Percentiles rank a stretch among this genome's conserved stretches.
Evolutionary conservation across 176 grass and related monocot genomes (phyloP).

Genomic region (Musa beccarii): DNA sequence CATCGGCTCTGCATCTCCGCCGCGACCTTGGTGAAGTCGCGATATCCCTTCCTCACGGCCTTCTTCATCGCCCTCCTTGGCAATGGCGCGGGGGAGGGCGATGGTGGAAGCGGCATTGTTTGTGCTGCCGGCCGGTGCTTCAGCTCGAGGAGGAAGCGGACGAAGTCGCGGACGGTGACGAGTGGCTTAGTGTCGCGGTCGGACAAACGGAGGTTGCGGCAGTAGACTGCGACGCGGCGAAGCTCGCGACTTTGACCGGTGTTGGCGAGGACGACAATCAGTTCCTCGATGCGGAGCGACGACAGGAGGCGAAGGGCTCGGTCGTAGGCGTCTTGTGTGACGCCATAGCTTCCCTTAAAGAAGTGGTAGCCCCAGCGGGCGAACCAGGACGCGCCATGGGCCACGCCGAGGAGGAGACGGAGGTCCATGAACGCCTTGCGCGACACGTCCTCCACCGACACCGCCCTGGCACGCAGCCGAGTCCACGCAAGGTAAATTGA

Average conservation of each 20-base stretch:
- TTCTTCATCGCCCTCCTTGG: constrained; percentile 18
- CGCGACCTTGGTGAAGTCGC: constrained; percentile 55
- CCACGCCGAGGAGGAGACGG: constrained; percentile 61
- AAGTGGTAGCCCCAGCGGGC: constrained; percentile 81
- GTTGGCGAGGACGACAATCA: constrained; percentile 21
- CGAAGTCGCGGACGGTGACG: constrained; percentile 49
- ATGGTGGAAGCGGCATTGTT: background rate
- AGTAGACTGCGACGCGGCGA: constrained; percentile 46
- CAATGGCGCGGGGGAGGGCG: constrained; percentile 12
- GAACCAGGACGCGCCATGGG: constrained; percentile 68
- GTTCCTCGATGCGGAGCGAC: constrained; percentile 41
- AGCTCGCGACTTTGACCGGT: constrained; percentile 37
- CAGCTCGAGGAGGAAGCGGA: constrained; percentile 65
- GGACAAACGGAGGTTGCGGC: constrained; percentile 40
- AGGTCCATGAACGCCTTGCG: constrained; percentile 58
- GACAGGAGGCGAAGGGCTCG: constrained; percentile 45
- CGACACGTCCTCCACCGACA: constrained; percentile 68
- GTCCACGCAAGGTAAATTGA: background rate
- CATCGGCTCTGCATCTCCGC: constrained; percentile 51
- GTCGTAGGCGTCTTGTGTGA: constrained; percentile 44
- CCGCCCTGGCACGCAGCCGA: constrained; percentile 29
- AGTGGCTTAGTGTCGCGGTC: constrained; percentile 29
- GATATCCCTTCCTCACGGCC: constrained; percentile 30
- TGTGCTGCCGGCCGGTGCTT: constrained; percentile 38
- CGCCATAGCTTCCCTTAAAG: constrained; percentile 48